Percentiles rank a stretch among this genome's conserved stretches.
These are phyloP conservation scores for Pichia californica DNA, from an alignment of 805 yeast genomes.

Conservation along the genomic window DNA sequence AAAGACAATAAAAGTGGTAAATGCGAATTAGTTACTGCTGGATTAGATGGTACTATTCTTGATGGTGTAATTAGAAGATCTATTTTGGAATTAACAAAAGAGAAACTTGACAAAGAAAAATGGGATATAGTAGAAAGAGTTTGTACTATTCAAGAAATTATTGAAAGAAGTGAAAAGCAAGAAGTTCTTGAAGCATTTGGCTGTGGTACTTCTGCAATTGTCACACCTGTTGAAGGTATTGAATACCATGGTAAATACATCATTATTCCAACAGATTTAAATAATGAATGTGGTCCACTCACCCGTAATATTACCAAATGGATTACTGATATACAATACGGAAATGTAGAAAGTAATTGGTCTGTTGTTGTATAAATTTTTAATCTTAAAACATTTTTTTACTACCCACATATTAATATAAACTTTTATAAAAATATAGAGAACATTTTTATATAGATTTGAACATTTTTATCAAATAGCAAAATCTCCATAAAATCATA, in stretches of 20 bases:
- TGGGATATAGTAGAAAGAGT: conserved; percentile 85
- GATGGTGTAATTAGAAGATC: conserved; percentile 97
- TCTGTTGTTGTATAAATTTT: no score
- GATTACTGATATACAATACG: conserved; percentile 89
- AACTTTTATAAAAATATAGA: no score
- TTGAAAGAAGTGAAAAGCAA: conserved; percentile 69
- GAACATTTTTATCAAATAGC: no score
- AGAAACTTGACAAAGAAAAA: conserved; percentile 62
- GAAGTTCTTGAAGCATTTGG: conserved; percentile 93
- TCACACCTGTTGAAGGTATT: conserved; percentile 84
- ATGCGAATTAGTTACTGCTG: conserved; percentile 91
- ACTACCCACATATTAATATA: no score
- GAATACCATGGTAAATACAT: conserved; percentile 73
- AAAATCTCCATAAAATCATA: no score
- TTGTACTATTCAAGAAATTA: conserved; percentile 74
- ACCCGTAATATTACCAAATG: conserved; percentile 75
- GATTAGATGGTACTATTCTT: conserved; percentile 92
- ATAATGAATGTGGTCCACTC: conserved; percentile 71
- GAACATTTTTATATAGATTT: no score
- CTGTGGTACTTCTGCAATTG: conserved; percentile 96
- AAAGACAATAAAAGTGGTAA: conserved; percentile 68
- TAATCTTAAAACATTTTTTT: no score
- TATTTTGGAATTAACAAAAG: conserved; percentile 67
- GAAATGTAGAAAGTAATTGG: conserved; percentile 65
- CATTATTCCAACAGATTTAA: conserved; percentile 70